phyloP scores from a whole-genome alignment of 2,329 filamentous ascomycete genomes.

The Colletotrichum paranaense region DNA sequence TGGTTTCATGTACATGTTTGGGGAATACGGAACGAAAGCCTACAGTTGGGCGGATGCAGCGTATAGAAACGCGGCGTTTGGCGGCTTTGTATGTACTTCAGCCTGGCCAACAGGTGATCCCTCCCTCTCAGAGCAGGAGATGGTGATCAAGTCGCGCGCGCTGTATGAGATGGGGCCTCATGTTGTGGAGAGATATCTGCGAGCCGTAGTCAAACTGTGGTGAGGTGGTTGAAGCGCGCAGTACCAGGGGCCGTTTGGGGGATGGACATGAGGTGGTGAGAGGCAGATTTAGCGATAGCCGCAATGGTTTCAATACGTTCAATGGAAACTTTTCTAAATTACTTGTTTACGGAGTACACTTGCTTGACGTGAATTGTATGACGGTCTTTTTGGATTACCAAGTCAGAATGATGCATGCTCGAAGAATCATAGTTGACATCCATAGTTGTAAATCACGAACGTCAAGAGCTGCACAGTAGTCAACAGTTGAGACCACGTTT shows the following conservation, averaged over 20 bases:
- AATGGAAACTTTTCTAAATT: not conserved
- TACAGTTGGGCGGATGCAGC: conserved; percentile 11
- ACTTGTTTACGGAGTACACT: not conserved
- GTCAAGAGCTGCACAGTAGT: no score
- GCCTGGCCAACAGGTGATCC: not conserved
- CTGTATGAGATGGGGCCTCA: not conserved
- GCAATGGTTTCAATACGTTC: conserved; percentile 27
- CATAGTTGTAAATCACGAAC: no score
- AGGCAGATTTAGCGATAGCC: conserved; percentile 28
- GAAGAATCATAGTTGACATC: not conserved
- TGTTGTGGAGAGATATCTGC: not conserved
- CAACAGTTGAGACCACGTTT: no score
- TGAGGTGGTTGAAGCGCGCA: not conserved
- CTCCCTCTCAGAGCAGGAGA: not conserved
- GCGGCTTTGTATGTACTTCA: not conserved
- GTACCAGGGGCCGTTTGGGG: conserved; percentile 5
- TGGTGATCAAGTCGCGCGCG: not conserved
- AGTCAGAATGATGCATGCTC: not conserved
- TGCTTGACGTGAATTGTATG: not conserved
- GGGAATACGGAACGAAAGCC: not conserved
- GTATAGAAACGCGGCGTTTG: conserved; percentile 5
- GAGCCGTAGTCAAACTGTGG: not conserved
- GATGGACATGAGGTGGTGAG: conserved; percentile 32
- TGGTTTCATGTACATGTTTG: conserved; percentile 15
- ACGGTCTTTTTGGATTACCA: not conserved